Evolutionary conservation across 768 basidiomycete species (phyloP).

Genomic region (Pleurotus salmoneostramineus): DNA sequence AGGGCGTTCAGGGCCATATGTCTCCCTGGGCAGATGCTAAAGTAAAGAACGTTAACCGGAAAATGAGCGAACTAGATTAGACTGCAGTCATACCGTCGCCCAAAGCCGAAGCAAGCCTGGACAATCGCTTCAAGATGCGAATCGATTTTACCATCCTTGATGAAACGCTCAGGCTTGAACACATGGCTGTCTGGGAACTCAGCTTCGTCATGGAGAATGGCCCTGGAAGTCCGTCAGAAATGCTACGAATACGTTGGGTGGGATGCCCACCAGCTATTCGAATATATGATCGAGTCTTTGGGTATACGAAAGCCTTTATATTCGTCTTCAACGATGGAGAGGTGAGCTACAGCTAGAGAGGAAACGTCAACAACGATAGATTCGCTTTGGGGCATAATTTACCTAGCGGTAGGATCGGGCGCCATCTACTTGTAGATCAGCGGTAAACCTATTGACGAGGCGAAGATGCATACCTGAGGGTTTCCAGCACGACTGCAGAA

Average conservation of each 20-base stretch:
- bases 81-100: not conserved
- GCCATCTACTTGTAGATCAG: slow-evolving; percentile 16
- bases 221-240: not conserved
- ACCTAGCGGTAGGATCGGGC: slow-evolving; percentile 27
- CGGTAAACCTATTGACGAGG: not conserved
- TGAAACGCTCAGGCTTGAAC: not conserved
- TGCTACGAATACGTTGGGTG: not conserved
- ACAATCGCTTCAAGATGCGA: not conserved
- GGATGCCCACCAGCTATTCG: not conserved
- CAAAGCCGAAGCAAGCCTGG: not conserved
- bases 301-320: slow-evolving; percentile 44
- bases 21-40: slow-evolving; percentile 6
- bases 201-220: not conserved
- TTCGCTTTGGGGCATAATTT: not conserved
- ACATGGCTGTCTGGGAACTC: not conserved
- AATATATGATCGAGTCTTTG: slow-evolving; percentile 29
- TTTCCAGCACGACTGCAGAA: slow-evolving; percentile 29
- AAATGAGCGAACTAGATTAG: not conserved
- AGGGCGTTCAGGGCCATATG: slow-evolving; percentile 5
- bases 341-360: slow-evolving; percentile 25
- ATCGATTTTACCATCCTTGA: not conserved
- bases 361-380: not conserved
- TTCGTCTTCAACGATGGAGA: slow-evolving; percentile 33
- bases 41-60: not conserved
- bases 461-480: slow-evolving; percentile 15